These are phyloP conservation scores for Globisporangium heterothallicum DNA, from an alignment of 352 stramenopile species.

Conservation along the genomic window DNA sequence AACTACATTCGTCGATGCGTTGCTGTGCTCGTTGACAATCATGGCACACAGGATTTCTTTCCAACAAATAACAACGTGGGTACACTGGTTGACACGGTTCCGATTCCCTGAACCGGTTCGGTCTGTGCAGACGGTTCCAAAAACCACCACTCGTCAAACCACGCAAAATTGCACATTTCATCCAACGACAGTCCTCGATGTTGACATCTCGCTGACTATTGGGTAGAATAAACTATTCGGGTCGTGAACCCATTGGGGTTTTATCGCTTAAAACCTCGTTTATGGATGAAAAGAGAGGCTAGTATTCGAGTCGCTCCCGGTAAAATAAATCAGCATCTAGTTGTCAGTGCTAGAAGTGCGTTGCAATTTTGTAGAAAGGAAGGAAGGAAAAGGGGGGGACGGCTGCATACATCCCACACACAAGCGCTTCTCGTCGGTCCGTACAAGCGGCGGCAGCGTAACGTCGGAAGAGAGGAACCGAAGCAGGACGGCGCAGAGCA, in stretches of 20 bases:
- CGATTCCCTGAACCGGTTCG: too few species aligned
- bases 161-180: too few species aligned
- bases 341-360: background rate
- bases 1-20: too few species aligned
- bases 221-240: conserved; percentile 37
- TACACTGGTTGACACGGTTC: too few species aligned
- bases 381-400: background rate
- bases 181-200: background rate
- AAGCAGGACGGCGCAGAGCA: background rate
- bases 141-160: too few species aligned
- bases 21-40: too few species aligned
- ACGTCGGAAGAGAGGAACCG: background rate
- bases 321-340: background rate
- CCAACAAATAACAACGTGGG: too few species aligned
- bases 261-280: conserved; percentile 23
- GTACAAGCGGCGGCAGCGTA: too few species aligned
- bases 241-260: background rate
- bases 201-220: background rate
- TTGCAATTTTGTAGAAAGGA: background rate
- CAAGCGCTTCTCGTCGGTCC: background rate
- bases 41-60: too few species aligned
- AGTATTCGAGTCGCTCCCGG: background rate
- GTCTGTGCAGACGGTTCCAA: too few species aligned
- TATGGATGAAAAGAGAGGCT: background rate
- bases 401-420: background rate